These are phyloP conservation scores for Scedosporium apiospermum DNA, from an alignment of 2,329 filamentous ascomycete species.

Conservation along the genomic window DNA sequence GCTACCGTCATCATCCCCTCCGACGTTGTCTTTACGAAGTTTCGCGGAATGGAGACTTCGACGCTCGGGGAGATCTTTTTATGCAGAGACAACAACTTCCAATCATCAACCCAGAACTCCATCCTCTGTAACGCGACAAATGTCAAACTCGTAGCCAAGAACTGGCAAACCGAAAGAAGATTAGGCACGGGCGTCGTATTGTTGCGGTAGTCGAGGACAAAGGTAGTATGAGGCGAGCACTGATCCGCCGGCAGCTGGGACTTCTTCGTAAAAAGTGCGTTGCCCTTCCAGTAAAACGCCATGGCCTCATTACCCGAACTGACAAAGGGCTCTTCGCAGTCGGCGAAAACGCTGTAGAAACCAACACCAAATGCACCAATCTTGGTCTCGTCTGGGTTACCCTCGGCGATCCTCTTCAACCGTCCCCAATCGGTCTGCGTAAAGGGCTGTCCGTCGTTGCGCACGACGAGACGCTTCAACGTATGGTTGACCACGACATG, in stretches of 20 bases:
- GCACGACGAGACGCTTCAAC: conserved; percentile 75
- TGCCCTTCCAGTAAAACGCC: conserved; percentile 99
- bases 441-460: conserved; percentile 86
- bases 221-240: conserved; percentile 67
- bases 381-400: conserved; percentile 97
- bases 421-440: conserved; percentile 85
- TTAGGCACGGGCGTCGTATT: conserved; percentile 78
- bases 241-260: conserved; percentile 62
- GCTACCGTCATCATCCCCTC: conserved; percentile 82
- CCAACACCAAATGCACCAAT: conserved; percentile 97
- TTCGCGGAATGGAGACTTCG: conserved; percentile 62
- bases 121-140: conserved; percentile 85
- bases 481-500: conserved; percentile 82
- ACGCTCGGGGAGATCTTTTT: conserved; percentile 81
- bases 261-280: conserved; percentile 86
- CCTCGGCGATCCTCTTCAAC: conserved; percentile 94
- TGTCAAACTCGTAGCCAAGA: conserved; percentile 87
- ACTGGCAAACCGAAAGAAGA: conserved; percentile 78
- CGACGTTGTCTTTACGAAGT: conserved; percentile 73
- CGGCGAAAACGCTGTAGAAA: conserved; percentile 97
- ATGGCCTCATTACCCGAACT: conserved; percentile 88
- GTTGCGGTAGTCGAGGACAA: conserved; percentile 90
- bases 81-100: conserved; percentile 64
- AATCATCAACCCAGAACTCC: conserved; percentile 85
- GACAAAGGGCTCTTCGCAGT: conserved; percentile 96